phyloP scores from a whole-genome alignment of 208 protist species.

The Hexamita inflata region DNA sequence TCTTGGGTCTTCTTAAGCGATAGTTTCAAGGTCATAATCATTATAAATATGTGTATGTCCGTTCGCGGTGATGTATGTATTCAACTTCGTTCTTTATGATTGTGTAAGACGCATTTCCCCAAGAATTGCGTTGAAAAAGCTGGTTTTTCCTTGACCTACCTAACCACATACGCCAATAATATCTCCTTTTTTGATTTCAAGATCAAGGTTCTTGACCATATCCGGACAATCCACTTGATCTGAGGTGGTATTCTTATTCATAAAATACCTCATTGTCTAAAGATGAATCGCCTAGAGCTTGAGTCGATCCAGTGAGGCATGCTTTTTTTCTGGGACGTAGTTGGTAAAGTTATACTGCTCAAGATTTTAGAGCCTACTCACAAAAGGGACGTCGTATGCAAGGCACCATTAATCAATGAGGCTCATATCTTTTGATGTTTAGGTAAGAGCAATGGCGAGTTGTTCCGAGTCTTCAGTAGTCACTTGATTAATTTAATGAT shows the following conservation, averaged over 20 bases:
- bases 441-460: neutral
- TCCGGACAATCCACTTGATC: neutral
- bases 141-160: constrained; percentile 44
- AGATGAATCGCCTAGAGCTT: neutral
- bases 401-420: neutral
- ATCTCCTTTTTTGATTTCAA: constrained; percentile 27
- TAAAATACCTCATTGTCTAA: neutral
- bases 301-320: neutral
- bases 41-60: neutral
- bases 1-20: neutral
- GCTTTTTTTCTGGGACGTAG: neutral
- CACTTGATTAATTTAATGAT: neutral
- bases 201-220: constrained; percentile 28
- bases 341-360: neutral
- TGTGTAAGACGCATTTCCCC: constrained; percentile 29
- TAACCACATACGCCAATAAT: constrained; percentile 36
- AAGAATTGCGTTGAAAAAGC: constrained; percentile 38
- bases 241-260: neutral
- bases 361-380: neutral
- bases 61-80: too few species aligned
- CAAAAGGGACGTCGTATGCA: neutral
- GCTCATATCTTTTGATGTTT: neutral
- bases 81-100: neutral
- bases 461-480: neutral
- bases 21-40: neutral